Base-by-base conservation (phyloP, 352 stramenopile species). In the Globisporangium radiosum region DNA sequence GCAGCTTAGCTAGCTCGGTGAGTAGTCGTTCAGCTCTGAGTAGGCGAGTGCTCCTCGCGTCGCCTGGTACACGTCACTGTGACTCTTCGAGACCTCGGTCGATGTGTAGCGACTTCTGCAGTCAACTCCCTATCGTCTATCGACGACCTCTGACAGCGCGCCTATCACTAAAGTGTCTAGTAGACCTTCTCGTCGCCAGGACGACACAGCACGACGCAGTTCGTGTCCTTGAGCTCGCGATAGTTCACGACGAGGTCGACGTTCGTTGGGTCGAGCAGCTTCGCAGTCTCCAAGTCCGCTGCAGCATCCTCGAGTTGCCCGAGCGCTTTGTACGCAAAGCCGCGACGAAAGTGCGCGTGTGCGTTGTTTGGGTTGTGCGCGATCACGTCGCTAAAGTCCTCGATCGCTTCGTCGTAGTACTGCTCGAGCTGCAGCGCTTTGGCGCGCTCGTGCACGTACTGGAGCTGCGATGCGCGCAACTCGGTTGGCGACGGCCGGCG, bases 301-400 rank as follows among this genome's bases (percentile, higher is more conserved):
- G 80, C 80, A 0, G 85, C 85, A 10, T 78, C 70, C 7, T 65
- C 68, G 14, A 91, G 64, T 47, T 82, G 37, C 5, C 81, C 81
- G 0, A 93, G 57, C 4, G 80, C 62, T 57, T 92, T 91, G 47
- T 76, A 73, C 11, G 78, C 75, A 63, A 94, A 92, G 10, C 70
- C 85, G 9, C 84, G 77, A n/a, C 86, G 76, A 56, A 95, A 94
- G 54, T 90, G 84, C 7, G 87, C 85, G 52, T 93, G 80, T 0
- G 85, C 85, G 50, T 95, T 95, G 59, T 76, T 78, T 37, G 87
- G 83, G 50, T 92, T 89, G 55, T 82, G 69, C 14, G 57, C 47
- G 19, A 94, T 70, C 10, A 95, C 85, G 8, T 75, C 71, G 17
- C 63, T 80, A 54, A 95, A 94, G 60, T 95, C 84, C 13, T 76